These are phyloP conservation scores for Apiotrichum veenhuisii DNA, from an alignment of 1,284 basidiomycete species.

Conservation along the genomic window DNA sequence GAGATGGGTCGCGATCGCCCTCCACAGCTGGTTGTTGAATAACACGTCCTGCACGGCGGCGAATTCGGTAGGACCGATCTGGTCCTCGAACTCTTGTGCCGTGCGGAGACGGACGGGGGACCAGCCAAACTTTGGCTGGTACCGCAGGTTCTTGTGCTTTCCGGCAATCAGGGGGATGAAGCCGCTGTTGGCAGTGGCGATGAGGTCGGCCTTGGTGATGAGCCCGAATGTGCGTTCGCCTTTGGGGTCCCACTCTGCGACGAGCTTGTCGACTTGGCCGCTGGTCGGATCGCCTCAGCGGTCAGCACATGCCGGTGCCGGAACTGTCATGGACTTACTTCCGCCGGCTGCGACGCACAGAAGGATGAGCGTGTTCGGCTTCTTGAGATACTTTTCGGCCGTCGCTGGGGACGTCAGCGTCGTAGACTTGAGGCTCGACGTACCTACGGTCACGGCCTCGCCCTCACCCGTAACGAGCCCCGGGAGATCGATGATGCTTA, in stretches of 20 bases:
- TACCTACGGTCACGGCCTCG: background rate
- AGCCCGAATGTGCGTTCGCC: slow-evolving; percentile 22
- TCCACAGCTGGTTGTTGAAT: slow-evolving; percentile 17
- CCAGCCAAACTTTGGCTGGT: slow-evolving; percentile 10
- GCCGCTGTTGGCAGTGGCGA: background rate
- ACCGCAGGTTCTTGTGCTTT: background rate
- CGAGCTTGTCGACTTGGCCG: slow-evolving; percentile 12
- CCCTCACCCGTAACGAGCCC: slow-evolving; percentile 15
- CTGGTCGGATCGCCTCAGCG: background rate
- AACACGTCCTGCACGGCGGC: slow-evolving; percentile 1
- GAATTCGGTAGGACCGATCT: background rate
- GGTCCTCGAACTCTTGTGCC: slow-evolving; percentile 5
- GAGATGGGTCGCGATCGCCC: background rate
- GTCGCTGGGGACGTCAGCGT: slow-evolving; percentile 9
- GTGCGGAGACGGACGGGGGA: slow-evolving; percentile 16
- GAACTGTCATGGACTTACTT: slow-evolving; percentile 10
- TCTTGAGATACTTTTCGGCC: slow-evolving; percentile 16
- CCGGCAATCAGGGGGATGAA: slow-evolving; percentile 12
- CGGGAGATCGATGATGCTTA: slow-evolving; percentile 31
- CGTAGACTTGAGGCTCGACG: background rate
- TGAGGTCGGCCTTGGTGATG: slow-evolving; percentile 31
- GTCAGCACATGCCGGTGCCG: too few species aligned
- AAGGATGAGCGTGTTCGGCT: slow-evolving; percentile 22
- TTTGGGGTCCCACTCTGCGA: slow-evolving; percentile 12
- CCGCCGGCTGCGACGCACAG: slow-evolving; percentile 24